These are phyloP conservation scores for Penicillium carneum DNA, from an alignment of 2,329 filamentous ascomycete species.

Conservation along the genomic window DNA sequence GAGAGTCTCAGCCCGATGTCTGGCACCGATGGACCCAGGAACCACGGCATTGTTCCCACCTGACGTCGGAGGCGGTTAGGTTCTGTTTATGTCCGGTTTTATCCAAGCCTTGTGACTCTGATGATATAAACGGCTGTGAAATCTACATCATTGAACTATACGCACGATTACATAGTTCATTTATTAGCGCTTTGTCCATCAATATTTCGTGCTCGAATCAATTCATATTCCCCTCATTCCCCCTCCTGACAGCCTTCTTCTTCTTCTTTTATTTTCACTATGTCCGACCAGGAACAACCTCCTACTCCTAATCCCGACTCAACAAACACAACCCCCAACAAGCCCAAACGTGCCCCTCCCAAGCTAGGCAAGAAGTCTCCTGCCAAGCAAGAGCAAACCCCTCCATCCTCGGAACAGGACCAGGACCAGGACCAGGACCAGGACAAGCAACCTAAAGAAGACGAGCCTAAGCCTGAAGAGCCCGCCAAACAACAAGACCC, in stretches of 20 bases:
- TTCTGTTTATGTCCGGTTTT: conserved; percentile 26
- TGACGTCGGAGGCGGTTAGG: conserved; percentile 40
- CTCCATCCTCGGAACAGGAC: conserved; percentile 35
- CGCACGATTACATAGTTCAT: conserved; percentile 23
- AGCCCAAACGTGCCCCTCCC: conserved; percentile 40
- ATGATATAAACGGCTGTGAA: conserved; percentile 31
- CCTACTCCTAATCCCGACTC: conserved; percentile 32
- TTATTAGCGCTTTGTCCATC: conserved; percentile 32
- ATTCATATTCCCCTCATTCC: conserved; percentile 36
- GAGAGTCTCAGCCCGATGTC: neutral
- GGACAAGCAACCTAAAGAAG: conserved; percentile 22
- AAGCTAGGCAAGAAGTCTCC: conserved; percentile 44
- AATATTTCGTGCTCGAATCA: conserved; percentile 24
- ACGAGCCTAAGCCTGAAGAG: conserved; percentile 25
- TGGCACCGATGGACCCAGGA: neutral
- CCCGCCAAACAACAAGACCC: conserved; percentile 9
- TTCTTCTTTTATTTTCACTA: conserved; percentile 37
- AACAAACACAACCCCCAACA: conserved; percentile 31
- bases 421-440: conserved; percentile 30
- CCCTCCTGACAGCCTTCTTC: conserved; percentile 20
- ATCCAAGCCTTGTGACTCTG: conserved; percentile 15
- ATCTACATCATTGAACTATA: conserved; percentile 30
- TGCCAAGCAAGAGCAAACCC: conserved; percentile 38
- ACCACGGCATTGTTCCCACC: conserved; percentile 13
- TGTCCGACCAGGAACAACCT: conserved; percentile 41